phyloP scores from a whole-genome alignment of 1,284 basidiomycete species.

The Trichosporon sp. region DNA sequence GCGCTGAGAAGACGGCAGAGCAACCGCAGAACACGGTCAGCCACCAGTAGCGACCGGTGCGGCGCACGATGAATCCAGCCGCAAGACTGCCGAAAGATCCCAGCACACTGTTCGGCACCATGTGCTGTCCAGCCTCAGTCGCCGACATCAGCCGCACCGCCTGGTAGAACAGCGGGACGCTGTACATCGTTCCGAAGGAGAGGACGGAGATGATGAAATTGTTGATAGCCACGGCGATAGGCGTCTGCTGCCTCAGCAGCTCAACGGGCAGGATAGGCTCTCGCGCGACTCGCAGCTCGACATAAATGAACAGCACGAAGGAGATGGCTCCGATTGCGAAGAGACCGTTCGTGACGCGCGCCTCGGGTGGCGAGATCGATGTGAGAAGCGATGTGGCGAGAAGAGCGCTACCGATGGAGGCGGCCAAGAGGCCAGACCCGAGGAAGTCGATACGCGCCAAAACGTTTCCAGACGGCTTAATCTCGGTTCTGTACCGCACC shows the following conservation, averaged over 20 bases:
- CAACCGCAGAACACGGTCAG: conserved; percentile 46
- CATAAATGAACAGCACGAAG: conserved; percentile 59
- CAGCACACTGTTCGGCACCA: conserved; percentile 80
- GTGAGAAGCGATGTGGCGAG: conserved; percentile 71
- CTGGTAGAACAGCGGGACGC: conserved; percentile 78
- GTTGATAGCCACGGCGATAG: conserved; percentile 68
- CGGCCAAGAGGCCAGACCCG: conserved; percentile 71
- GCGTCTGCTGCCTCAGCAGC: conserved; percentile 61
- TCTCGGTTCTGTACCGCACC: conserved; percentile 51
- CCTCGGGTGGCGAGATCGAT: conserved; percentile 35
- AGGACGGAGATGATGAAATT: conserved; percentile 62
- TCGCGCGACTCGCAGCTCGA: conserved; percentile 65
- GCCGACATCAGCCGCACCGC: conserved; percentile 72
- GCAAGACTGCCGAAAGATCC: conserved; percentile 73
- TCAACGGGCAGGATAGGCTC: conserved; percentile 81
- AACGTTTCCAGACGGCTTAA: conserved; percentile 45
- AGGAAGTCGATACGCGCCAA: conserved; percentile 72
- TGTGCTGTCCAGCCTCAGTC: conserved; percentile 68
- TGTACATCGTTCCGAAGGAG: conserved; percentile 79
- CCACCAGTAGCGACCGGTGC: conserved; percentile 70
- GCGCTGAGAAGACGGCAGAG: conserved; percentile 23
- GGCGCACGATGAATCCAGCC: conserved; percentile 78
- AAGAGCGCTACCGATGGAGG: conserved; percentile 65
- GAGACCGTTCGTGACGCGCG: conserved; percentile 61
- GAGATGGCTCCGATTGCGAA: conserved; percentile 57